A percentile compares a stretch with the other conserved stretches of the same genome.
Evolutionary conservation across 2,329 filamentous ascomycete genomes (phyloP).

Genomic region (Tolypocladium tropicale): DNA sequence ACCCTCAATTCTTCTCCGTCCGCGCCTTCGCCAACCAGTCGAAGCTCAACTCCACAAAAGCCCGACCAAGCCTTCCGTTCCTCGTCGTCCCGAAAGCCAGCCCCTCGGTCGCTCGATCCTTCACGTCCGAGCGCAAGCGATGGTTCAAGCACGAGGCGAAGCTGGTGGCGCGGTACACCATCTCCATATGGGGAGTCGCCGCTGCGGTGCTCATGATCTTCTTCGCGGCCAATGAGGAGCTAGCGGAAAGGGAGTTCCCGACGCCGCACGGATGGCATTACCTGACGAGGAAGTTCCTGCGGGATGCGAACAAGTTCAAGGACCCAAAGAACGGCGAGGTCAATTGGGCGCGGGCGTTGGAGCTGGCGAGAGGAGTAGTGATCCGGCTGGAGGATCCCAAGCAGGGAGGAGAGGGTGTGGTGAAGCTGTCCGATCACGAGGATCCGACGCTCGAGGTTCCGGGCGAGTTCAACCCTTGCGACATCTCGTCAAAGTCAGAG

Average conservation of each 20-base stretch:
- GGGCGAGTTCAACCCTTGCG: constrained; percentile 52
- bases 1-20: constrained; percentile 10
- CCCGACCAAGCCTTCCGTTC: constrained; percentile 33
- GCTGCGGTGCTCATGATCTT: constrained; percentile 49
- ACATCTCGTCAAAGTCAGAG: constrained; percentile 67
- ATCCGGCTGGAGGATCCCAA: constrained; percentile 57
- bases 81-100: constrained; percentile 37
- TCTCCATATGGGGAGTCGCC: constrained; percentile 54
- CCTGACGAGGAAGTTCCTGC: constrained; percentile 56
- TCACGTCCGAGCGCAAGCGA: constrained; percentile 67
- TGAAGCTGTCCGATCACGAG: constrained; percentile 47
- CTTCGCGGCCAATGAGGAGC: constrained; percentile 62
- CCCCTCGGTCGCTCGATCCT: constrained; percentile 52
- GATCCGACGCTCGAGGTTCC: constrained; percentile 58
- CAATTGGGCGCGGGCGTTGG: constrained; percentile 60
- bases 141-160: constrained; percentile 63
- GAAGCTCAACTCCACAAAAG: constrained; percentile 16
- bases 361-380: constrained; percentile 49
- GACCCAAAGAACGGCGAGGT: constrained; percentile 40
- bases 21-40: constrained; percentile 17
- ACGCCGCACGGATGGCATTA: constrained; percentile 77
- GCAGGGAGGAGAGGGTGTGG: constrained; percentile 57
- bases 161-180: constrained; percentile 56
- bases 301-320: constrained; percentile 51
- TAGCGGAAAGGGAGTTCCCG: constrained; percentile 64